Evolutionary conservation across 345 rosid genomes (phyloP), one percentile per base, ranked within the genome.

Genomic region (Zanthoxylum bungeanum): DNA sequence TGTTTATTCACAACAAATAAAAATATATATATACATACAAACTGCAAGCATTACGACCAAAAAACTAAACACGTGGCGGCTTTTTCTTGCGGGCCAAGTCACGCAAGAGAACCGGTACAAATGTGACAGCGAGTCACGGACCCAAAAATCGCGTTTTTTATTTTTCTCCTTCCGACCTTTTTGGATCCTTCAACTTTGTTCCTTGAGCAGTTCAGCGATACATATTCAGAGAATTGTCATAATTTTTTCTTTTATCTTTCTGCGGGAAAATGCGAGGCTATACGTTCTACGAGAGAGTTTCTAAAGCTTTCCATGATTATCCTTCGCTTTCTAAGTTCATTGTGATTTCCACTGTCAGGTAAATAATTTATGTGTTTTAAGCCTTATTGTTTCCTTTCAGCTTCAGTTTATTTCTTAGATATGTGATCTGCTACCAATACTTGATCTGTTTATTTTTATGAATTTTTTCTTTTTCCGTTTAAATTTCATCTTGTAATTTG

Each of bases 301-400:
- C 94, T 16, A 84, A 82, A 77, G 85, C 86, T 59, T 88, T 87
- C 75, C 84, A 83, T 52, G 98, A 88, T 40, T 66, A 85, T 75
- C 92, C 97, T 72, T 83, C 83, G 40, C 82, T 93, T 73, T 80
- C 98, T 37, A 84, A 88, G 74, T 80, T 93, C 36, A 4, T 91
- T 73, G 79, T 91, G 69, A 76, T 93, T 84, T 87, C 90, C 87
- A 76, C 99, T 42, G 75, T 96, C 85, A 84, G 98, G 99, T 92
- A 75, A 16, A 25, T 22, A 10, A 36, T 61, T 4, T 61, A 22
- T 61, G 21, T 3, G 2, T 62, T 60, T 60, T 22, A 5, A 24
- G n/a, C 12, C 24, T 40, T 25, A 3, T 27, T 14, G 4, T 11
- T 27, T 46, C 22, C 11, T n/a, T 63, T 42, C 11, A 14, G 68